Conservation (phyloP, 345 rosid genomes). For the Theobroma cacao region DNA sequence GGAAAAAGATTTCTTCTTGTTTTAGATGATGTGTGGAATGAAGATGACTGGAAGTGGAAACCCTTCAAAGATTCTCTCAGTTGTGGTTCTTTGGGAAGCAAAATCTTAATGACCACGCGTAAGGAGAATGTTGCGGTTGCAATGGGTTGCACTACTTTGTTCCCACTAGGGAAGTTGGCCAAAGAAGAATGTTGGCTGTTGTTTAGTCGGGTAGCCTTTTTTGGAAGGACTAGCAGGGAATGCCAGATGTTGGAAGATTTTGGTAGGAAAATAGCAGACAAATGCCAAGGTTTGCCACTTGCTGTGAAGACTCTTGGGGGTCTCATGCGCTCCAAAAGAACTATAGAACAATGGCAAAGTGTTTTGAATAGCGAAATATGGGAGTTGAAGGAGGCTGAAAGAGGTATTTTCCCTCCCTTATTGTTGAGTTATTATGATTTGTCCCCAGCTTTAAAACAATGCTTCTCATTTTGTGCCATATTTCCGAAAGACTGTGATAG, state of each 20-base stretch:
- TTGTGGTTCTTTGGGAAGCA: conserved; percentile 17
- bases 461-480: neutral
- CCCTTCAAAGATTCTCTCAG: conserved; percentile 7
- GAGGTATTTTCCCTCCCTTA: conserved; percentile 14
- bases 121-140: conserved; percentile 14
- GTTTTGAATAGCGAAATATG: conserved; percentile 7
- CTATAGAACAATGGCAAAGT: neutral
- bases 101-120: conserved; percentile 20
- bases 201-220: conserved; percentile 18
- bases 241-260: neutral
- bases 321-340: conserved; percentile 24
- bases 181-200: conserved; percentile 16
- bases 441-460: neutral
- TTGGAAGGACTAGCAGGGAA: conserved; percentile 14
- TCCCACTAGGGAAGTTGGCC: neutral
- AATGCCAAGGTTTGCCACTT: conserved; percentile 15
- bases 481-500: neutral
- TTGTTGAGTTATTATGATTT: neutral
- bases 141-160: conserved; percentile 10
- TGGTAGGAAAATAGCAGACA: conserved; percentile 20
- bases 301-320: conserved; percentile 20
- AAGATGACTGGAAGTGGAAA: conserved; percentile 2
- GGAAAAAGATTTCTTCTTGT: neutral
- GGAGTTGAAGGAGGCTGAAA: conserved; percentile 17
- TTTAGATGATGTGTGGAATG: conserved; percentile 1